A percentile compares a stretch with the other conserved stretches of the same genome.
phyloP scores from a whole-genome alignment of 768 basidiomycete species.

The Xanthoconium purpureum region DNA sequence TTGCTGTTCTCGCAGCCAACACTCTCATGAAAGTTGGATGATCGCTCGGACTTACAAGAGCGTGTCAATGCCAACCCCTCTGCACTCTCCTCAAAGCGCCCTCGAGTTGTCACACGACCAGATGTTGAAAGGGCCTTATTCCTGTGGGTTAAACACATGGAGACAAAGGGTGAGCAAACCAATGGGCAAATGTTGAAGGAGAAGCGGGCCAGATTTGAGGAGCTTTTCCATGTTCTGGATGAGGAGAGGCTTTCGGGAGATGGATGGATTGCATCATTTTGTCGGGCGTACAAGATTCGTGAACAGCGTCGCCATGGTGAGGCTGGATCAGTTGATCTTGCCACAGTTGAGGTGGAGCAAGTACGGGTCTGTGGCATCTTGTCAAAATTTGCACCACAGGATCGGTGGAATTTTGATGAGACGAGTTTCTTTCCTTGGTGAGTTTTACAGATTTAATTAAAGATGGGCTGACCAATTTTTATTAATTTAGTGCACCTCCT shows the following conservation, averaged over 20 bases:
- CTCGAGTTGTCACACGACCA: too few relatives aligned
- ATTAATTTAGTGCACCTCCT: not conserved
- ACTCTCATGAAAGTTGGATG: too few relatives aligned
- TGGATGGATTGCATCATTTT: not conserved
- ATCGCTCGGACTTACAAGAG: too few relatives aligned
- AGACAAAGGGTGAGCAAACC: not conserved
- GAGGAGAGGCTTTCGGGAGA: not conserved
- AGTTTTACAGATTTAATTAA: not conserved
- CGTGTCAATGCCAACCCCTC: too few relatives aligned
- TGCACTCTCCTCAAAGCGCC: too few relatives aligned
- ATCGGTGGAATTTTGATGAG: not conserved
- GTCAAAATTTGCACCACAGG: not conserved
- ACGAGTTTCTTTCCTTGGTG: not conserved
- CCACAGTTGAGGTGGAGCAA: not conserved
- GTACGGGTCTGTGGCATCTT: not conserved
- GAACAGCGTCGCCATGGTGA: not conserved
- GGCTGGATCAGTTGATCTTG: not conserved
- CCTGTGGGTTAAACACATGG: not conserved
- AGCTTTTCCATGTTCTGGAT: not conserved
- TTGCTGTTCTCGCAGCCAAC: not conserved
- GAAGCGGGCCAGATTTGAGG: not conserved
- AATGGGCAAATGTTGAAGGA: not conserved
- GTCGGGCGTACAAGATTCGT: not conserved
- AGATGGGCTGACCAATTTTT: too few relatives aligned
- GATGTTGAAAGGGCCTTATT: not conserved